Percentiles rank a stretch among this genome's conserved stretches.
phyloP scores from a whole-genome alignment of 768 basidiomycete species.

The Suillus ampliporus region DNA sequence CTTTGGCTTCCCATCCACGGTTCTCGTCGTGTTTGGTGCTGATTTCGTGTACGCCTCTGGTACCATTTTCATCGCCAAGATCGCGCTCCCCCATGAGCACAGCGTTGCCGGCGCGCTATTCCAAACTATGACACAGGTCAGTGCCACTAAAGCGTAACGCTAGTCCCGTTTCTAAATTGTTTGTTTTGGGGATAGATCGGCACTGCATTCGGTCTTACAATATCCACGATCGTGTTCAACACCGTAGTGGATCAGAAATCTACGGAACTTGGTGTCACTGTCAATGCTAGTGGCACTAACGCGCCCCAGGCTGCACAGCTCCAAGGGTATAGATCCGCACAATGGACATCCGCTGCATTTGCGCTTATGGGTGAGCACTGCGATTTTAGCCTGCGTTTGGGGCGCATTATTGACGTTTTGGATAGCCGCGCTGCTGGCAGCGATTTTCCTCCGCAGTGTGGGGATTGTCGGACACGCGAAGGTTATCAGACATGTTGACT shows the following conservation, averaged over 20 bases:
- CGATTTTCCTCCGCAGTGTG: conserved; percentile 44
- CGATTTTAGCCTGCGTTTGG: not conserved
- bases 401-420: conserved; percentile 3
- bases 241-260: conserved; percentile 46
- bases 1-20: conserved; percentile 71
- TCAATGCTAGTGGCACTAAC: conserved; percentile 33
- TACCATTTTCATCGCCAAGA: conserved; percentile 75
- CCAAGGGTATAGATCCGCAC: conserved; percentile 62
- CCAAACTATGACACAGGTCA: conserved; percentile 77
- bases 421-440: conserved; percentile 38
- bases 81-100: conserved; percentile 71
- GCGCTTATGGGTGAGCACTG: conserved; percentile 56
- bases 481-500: conserved; percentile 14
- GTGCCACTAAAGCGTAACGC: conserved; percentile 13
- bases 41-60: conserved; percentile 80
- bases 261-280: conserved; percentile 34
- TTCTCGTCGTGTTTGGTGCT: conserved; percentile 71
- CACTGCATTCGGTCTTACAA: conserved; percentile 69
- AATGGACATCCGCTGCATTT: conserved; percentile 70
- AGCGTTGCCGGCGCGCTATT: conserved; percentile 78
- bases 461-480: conserved; percentile 45
- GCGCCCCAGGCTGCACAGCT: conserved; percentile 47
- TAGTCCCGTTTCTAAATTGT: not conserved
- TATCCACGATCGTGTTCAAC: conserved; percentile 76
- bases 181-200: conserved; percentile 55